A percentile compares a stretch with the other conserved stretches of the same genome.
These are phyloP conservation scores for Candida tallmaniae DNA, from an alignment of 805 yeast species.

Conservation along the genomic window DNA sequence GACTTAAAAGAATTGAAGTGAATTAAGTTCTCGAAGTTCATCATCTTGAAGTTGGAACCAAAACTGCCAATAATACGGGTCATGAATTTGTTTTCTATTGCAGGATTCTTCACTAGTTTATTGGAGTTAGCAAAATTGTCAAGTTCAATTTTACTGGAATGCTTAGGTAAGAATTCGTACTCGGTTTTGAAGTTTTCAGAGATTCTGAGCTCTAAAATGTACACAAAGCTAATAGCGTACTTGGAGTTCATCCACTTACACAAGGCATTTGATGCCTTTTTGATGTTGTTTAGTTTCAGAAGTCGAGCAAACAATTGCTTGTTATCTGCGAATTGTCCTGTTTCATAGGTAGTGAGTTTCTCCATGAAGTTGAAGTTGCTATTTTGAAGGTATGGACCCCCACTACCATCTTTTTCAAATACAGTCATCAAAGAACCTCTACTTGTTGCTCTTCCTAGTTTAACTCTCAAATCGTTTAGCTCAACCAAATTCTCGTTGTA, in stretches of 20 bases:
- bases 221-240: conserved; percentile 40
- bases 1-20: conserved; percentile 45
- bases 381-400: conserved; percentile 53
- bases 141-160: conserved; percentile 38
- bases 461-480: conserved; percentile 25
- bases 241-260: conserved; percentile 32
- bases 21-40: conserved; percentile 31
- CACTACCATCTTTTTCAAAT: conserved; percentile 63
- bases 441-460: conserved; percentile 58
- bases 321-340: conserved; percentile 14
- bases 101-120: conserved; percentile 24
- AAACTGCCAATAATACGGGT: conserved; percentile 44
- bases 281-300: conserved; percentile 34
- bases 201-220: conserved; percentile 47
- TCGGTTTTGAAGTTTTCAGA: conserved; percentile 43
- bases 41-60: conserved; percentile 21
- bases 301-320: conserved; percentile 33
- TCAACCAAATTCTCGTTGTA: conserved; percentile 16
- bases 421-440: conserved; percentile 36
- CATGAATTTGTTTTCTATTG: conserved; percentile 36
- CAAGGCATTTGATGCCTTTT: conserved; percentile 38
- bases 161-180: conserved; percentile 39
- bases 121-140: conserved; percentile 39
- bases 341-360: conserved; percentile 10
- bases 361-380: conserved; percentile 36